Base-by-base conservation (phyloP, 257 asterid genomes). In the Apocynum venetum region DNA sequence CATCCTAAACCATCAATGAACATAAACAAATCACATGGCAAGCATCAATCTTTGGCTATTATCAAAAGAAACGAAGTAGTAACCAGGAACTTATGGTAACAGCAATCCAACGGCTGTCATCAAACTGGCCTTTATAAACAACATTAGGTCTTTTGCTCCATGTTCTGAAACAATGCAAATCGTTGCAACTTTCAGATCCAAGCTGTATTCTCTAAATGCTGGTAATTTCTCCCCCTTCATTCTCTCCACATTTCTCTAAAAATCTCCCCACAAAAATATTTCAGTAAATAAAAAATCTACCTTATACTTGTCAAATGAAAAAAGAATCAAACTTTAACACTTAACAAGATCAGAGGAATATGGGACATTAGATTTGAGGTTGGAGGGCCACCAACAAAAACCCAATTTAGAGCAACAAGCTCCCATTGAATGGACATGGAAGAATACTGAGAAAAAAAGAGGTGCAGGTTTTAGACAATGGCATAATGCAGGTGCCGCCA, bases 81-180 rank as follows among this genome's bases (percentile, higher is more conserved):
- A 44, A 87, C 90, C 46, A 84, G 80, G 79, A 87, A 87, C 75
- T 83, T 80, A 47, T 82, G 78, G 73, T 84, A 20, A 87, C 83
- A 64, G 90, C 90, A n/a, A 87, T 75, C 90, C 86, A 84, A 47
- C 74, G 75, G 46, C 82, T 76, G 19, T 81, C 84, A 25, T 73
- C 79, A 20, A 84, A 83, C 73, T 79, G 79, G 40, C 88, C 90
- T 80, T 80, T 87, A 59, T 80, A 87, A 73, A 87, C 90, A 72
- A 87, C 85, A 40, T 87, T 87, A 2, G 90, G 87, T 4, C 88
- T 53, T 80, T 84, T 31, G 79, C 84, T 55, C 88, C 90, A 74
- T 86, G 88, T 78, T 86, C 90, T 46, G 90, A 86, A 35, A 86
- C 88, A 56, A 86, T 84, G 81, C 75, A 80, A 87, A 87, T 60